Evolutionary conservation across 2,329 filamentous ascomycete species (phyloP).

Genomic region (Aspergillaceae sp.): DNA sequence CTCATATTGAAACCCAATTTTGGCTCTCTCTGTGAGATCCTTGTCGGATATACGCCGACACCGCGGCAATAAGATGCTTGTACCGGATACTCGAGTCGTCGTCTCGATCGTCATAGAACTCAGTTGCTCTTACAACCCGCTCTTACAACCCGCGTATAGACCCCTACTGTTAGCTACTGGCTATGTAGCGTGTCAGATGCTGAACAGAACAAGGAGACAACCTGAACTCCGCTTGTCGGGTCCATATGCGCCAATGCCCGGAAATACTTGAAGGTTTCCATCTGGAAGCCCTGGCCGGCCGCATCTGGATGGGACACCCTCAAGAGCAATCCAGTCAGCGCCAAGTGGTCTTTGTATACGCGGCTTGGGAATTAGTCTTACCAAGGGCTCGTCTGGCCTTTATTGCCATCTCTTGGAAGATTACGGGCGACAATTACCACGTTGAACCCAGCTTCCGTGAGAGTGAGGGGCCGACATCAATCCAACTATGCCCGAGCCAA

Average conservation of each 20-base stretch:
- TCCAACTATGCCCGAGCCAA: too few relatives aligned
- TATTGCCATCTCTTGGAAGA: constrained; percentile 11
- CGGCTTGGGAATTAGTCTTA: constrained; percentile 1
- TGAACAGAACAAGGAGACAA: not conserved
- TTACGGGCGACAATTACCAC: constrained; percentile 15
- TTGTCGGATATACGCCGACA: constrained; percentile 6
- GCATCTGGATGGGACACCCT: constrained; percentile 9
- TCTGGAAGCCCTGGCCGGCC: constrained; percentile 7
- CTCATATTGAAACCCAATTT: constrained; percentile 9
- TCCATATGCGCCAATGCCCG: constrained; percentile 16
- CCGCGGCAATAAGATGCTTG: constrained; percentile 7
- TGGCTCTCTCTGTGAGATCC: constrained; percentile 5
- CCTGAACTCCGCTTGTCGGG: constrained; percentile 13
- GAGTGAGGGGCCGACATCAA: not conserved
- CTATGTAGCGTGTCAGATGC: not conserved
- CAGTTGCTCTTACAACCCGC: constrained; percentile 5
- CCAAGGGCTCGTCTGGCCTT: constrained; percentile 17
- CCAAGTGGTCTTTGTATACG: not conserved
- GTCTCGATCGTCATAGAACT: constrained; percentile 11
- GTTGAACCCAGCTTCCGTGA: constrained; percentile 10
- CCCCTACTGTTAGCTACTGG: too few relatives aligned
- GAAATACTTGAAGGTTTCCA: constrained; percentile 12
- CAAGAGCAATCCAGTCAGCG: constrained; percentile 8
- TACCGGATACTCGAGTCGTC: constrained; percentile 15
- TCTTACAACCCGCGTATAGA: not conserved